A percentile compares a stretch with the other conserved stretches of the same genome.
Evolutionary conservation across 2,329 filamentous ascomycete genomes (phyloP).

Genomic region (Dothistroma pini): DNA sequence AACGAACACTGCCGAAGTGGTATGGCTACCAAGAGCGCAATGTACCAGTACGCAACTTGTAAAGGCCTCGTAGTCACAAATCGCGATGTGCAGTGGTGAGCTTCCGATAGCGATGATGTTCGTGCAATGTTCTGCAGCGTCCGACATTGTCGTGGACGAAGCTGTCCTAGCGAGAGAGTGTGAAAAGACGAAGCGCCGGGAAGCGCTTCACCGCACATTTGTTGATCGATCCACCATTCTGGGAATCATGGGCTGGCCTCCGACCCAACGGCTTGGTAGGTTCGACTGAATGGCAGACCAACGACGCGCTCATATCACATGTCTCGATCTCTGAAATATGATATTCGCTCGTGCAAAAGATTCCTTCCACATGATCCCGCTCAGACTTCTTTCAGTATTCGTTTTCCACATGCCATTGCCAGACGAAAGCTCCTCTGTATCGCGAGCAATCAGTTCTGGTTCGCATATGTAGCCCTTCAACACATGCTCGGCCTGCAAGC

Average conservation of each 20-base stretch:
- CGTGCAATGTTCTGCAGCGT: no score
- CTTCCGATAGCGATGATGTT: not conserved
- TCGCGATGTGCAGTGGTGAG: not conserved
- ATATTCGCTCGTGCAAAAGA: not conserved
- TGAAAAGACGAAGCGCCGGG: no score
- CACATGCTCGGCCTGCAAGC: not conserved
- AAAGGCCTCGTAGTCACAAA: not conserved
- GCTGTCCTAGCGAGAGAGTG: no score
- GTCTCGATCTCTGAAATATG: not conserved
- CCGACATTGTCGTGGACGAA: no score
- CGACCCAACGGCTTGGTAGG: not conserved
- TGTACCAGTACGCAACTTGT: conserved; percentile 30
- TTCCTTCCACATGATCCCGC: not conserved
- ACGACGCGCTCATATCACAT: not conserved
- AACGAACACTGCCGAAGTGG: conserved; percentile 37
- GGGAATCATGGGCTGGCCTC: not conserved
- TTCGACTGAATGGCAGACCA: not conserved
- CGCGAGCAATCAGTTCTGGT: not conserved
- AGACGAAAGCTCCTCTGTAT: not conserved
- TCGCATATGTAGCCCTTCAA: not conserved
- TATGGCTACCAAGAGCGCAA: conserved; percentile 39
- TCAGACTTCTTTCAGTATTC: not conserved
- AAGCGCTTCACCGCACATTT: not conserved
- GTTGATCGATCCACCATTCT: not conserved
- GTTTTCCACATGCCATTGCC: not conserved